Base-by-base conservation (phyloP, 768 basidiomycete species). In the Termitomyces sp. region DNA sequence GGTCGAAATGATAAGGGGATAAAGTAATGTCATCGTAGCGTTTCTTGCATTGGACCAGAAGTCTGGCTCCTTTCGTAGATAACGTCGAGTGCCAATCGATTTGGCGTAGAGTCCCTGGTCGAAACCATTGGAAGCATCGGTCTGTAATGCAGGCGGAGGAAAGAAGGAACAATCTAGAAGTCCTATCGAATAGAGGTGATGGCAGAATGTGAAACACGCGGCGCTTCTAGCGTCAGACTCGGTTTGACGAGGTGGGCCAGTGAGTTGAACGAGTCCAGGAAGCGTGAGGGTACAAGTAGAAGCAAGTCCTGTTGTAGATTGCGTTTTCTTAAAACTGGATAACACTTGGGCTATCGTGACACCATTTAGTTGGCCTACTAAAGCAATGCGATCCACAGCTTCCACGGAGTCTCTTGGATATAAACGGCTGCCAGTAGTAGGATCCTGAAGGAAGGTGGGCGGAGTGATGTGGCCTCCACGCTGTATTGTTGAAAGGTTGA, bases 351-450 rank as follows among this genome's bases (percentile, higher is more conserved):
- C 55, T 45, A 61, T 50, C 17, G 41, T 53, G 35, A 48, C 49
- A 28, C 57, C 54, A 12, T 57, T 45, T 30, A 49, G 50, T 10
- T 66, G 54, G 21, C 56, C 53, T 30, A 37, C 56, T n/a, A 73
- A 69, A 2, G 69, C 71, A 44, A 85, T 77, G 15, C 80, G 80
- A 64, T 82, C 78, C 17, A 91, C 66, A 15, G 79, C 77, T 14
- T 74, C 70, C 0, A 79, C 72, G 21, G 88, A 84, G 64, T 89
- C 79, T 47, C 76, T 71, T n/a, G 72, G 70, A 61, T 78, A 78
- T 50, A 93, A 76, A 45, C 77, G 76, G 21, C 80, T 77, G 45
- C 84, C 75, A 11, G 86, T 83, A 2, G 78, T 76, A 1, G 90
- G 80, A 62, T 91, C 87, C 58, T 75, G 67, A 44, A 91, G 75